Evolutionary conservation across 495 filamentous ascomycete genomes (phyloP), one percentile per base, ranked within the genome.

Genomic region (Tuber umbilicatum): DNA sequence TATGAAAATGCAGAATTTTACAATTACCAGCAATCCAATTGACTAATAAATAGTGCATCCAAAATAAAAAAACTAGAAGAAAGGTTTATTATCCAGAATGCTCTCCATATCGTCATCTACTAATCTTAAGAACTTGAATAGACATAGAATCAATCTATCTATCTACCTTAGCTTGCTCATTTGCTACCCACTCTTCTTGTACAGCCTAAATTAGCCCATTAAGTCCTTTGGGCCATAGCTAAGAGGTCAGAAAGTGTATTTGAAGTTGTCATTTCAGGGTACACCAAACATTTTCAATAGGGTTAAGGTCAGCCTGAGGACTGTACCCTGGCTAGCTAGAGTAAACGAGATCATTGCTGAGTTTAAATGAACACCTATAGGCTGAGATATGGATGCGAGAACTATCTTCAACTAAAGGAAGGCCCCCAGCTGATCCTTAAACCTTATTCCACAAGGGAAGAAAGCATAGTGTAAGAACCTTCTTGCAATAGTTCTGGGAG

Each of bases 101-200:
- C n/a, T n/a, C n/a, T n/a, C n/a, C n/a, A n/a, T n/a, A n/a, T n/a
- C n/a, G n/a, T n/a, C n/a, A n/a, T n/a, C n/a, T n/a, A n/a, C n/a
- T 73, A 38, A 73, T 35, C 67, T 73, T 67, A 27, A 40, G 71
- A 60, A n/a, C 21, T 40, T 14, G 21, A 60, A 38, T 39, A 42
- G 71, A 72, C 74, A 76, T 77, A 12, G 50, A 40, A 38, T 73
- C 69, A 27, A 74, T 74, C 2, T 73, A 42, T 72, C 12, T 39
- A 67, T 74, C 69, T 27, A 76, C 47, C 12, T 47, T 70, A 14
- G 70, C 27, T 43, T 72, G 73, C 42, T 79, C 70, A n/a, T 75
- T 74, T 27, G 45, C 76, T 6, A 60, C 72, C 78, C 81, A 79
- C 55, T 75, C 72, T 70, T 79, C 69, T 40, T 80, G 70, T 27